These are phyloP conservation scores for Balamuthia mandrillaris DNA, from an alignment of 208 protist genomes.

Conservation along the genomic window DNA sequence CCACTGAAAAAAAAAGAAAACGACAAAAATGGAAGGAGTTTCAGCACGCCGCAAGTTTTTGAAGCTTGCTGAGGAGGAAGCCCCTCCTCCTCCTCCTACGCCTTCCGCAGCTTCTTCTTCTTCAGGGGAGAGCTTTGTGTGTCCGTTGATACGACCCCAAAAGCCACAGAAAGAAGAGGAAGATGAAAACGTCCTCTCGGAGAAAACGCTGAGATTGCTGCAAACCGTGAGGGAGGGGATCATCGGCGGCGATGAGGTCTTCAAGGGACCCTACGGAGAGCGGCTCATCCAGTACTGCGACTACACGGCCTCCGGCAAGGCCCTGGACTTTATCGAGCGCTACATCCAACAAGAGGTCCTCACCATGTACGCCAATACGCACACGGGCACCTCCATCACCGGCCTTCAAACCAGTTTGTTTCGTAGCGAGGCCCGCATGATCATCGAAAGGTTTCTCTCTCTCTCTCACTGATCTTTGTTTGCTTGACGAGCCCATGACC, in stretches of 20 bases:
- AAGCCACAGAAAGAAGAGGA: no score
- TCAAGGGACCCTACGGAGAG: neutral
- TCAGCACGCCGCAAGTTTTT: no score
- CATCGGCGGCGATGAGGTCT: neutral
- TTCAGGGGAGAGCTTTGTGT: no score
- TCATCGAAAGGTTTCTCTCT: constrained; percentile 58
- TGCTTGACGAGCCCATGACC: constrained; percentile 17
- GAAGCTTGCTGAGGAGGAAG: no score
- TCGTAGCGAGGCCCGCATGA: constrained; percentile 63
- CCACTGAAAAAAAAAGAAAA: no score
- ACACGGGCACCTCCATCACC: constrained; percentile 63
- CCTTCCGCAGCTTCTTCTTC: no score
- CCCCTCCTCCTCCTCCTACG: no score
- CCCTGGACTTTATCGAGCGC: constrained; percentile 56
- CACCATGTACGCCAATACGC: constrained; percentile 77
- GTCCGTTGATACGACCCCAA: no score
- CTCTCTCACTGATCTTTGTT: constrained; percentile 33
- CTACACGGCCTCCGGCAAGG: constrained; percentile 66
- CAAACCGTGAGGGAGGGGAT: neutral
- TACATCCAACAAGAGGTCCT: constrained; percentile 61
- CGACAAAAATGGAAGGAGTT: no score
- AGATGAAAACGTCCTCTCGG: no score
- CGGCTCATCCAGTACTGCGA: constrained; percentile 64
- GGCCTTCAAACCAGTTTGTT: constrained; percentile 69
- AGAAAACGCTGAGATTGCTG: no score